Evolutionary conservation across 164 flowering plant species (phyloP), one percentile per base, ranked within the genome.

Genomic region (Saururus chinensis): DNA sequence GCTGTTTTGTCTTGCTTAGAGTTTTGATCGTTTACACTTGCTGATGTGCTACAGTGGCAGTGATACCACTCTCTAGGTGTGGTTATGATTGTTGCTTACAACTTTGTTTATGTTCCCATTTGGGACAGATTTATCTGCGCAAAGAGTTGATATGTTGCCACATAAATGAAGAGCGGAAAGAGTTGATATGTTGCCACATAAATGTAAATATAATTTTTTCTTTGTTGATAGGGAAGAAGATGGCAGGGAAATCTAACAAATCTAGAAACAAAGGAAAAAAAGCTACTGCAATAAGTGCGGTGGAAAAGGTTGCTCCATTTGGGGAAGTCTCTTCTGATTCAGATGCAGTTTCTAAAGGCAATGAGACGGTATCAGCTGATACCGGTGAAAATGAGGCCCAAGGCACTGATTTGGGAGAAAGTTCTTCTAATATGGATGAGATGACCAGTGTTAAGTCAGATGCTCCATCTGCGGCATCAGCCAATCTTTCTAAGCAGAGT

Each of bases 171-270:
- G 37, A 30, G 37, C 37, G 2, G 37, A 2, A 30, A 30, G 37
- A 30, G 37, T 30, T 30, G 37, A 2, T 30, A 30, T 30, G 37
- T 30, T 57, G 17, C 59, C n/a, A 13, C 40, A 17, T 4, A 57
- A 17, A 9, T 7, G 49, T 4, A 57, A 17, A 9, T 7, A 49
- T 26, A 9, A 0, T 30, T 61, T 35, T 9, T 14, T 25, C 23
- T 53, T 53, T 58, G 58, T 57, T 65, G 51, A 19, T 59, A 67
- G 69, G 60, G 64, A 40, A 22, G n/a, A 42, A 54, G 41, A 87
- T 92, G 96, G 98, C 95, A 0, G 96, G 98, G 49, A 92, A 87
- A 49, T 87, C 95, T 8, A 84, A 75, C 71, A 85, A 67, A 67
- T 81, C 78, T 56, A 86, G 71, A 75, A 81, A 80, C 19, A 67